Percentiles rank a stretch among this genome's conserved stretches.
These are phyloP conservation scores for Trametes villosa DNA, from an alignment of 768 basidiomycete species.

Conservation along the genomic window DNA sequence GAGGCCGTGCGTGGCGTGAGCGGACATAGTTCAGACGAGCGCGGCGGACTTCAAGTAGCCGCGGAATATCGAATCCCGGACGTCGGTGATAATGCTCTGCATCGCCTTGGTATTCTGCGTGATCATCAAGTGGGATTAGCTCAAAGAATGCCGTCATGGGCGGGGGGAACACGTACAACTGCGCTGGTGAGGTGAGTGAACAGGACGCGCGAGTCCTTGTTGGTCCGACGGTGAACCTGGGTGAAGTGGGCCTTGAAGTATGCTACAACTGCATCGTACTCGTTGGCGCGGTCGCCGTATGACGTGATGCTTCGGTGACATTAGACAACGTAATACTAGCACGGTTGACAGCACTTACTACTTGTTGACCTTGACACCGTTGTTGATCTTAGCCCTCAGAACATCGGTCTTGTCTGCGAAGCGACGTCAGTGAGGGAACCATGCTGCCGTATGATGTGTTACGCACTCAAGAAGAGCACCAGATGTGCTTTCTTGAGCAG, in stretches of 20 bases:
- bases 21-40: constrained; percentile 33
- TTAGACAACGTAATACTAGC: not conserved
- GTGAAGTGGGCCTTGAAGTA: constrained; percentile 89
- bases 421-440: not conserved
- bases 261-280: constrained; percentile 68
- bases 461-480: constrained; percentile 67
- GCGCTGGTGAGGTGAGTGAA: constrained; percentile 82
- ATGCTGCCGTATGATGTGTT: constrained; percentile 49
- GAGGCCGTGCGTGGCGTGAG: not conserved
- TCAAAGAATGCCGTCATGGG: not conserved
- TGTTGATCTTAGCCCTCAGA: constrained; percentile 69
- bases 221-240: constrained; percentile 72
- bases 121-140: not conserved
- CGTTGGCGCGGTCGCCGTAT: constrained; percentile 73
- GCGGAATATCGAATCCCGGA: constrained; percentile 44
- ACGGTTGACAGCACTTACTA: constrained; percentile 54
- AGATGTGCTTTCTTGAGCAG: constrained; percentile 64
- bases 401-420: constrained; percentile 77
- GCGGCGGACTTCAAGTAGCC: constrained; percentile 42
- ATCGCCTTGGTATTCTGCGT: constrained; percentile 81
- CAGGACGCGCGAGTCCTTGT: constrained; percentile 57
- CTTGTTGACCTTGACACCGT: constrained; percentile 73
- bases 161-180: constrained; percentile 51
- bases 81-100: constrained; percentile 79
- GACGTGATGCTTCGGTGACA: constrained; percentile 64